These are phyloP conservation scores for Voacanga thouarsii DNA, from an alignment of 257 asterid genomes.

Conservation along the genomic window DNA sequence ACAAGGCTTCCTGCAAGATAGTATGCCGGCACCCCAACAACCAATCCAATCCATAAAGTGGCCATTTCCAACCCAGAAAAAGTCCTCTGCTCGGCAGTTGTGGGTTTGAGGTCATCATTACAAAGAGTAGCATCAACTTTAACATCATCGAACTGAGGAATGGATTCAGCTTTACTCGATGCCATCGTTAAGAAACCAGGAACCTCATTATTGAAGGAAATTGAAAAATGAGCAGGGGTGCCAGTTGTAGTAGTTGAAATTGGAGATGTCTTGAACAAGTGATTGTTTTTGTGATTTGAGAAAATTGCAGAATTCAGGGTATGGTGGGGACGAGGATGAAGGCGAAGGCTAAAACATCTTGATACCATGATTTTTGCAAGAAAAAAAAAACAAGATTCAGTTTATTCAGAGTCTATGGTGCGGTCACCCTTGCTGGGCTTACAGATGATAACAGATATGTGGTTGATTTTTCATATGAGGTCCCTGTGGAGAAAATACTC, in stretches of 20 bases:
- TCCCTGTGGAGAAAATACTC: no score
- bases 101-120: slow-evolving; percentile 80
- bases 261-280: slow-evolving; percentile 7
- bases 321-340: slow-evolving; percentile 43
- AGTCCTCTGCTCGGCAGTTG: slow-evolving; percentile 41
- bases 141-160: slow-evolving; percentile 20
- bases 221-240: not conserved
- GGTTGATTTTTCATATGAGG: not conserved
- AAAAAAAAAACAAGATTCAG: slow-evolving; percentile 21
- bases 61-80: slow-evolving; percentile 80
- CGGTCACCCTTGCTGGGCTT: slow-evolving; percentile 17
- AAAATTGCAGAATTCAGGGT: slow-evolving; percentile 5
- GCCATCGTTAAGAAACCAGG: slow-evolving; percentile 32
- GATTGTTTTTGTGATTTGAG: slow-evolving; percentile 21
- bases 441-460: slow-evolving; percentile 17
- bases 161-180: slow-evolving; percentile 12
- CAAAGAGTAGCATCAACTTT: slow-evolving; percentile 60
- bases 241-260: slow-evolving; percentile 2
- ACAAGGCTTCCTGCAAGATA: slow-evolving; percentile 93
- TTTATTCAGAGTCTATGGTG: slow-evolving; percentile 25
- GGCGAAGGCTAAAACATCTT: slow-evolving; percentile 39
- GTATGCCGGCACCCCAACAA: slow-evolving; percentile 83
- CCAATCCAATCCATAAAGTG: slow-evolving; percentile 75
- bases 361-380: slow-evolving; percentile 38
- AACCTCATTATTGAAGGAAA: not conserved